phyloP scores from a whole-genome alignment of 805 yeast genomes.

The Hanseniaspora occidentalis region DNA sequence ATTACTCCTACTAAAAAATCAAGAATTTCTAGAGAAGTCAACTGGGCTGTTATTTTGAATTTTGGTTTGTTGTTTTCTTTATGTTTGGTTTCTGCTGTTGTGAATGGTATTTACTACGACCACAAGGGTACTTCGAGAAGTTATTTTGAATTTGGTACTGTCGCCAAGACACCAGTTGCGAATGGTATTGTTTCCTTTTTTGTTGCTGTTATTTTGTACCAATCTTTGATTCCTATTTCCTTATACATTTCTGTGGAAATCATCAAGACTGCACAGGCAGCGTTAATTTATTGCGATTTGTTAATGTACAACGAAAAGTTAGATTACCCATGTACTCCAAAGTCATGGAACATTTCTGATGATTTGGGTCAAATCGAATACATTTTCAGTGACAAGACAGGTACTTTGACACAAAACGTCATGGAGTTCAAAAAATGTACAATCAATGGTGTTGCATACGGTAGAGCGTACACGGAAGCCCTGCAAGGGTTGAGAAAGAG shows the following conservation, averaged over 20 bases:
- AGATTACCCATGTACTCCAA: constrained; percentile 76
- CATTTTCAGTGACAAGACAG: constrained; percentile 75
- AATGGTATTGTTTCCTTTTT: constrained; percentile 66
- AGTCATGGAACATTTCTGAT: constrained; percentile 77
- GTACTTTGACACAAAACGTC: constrained; percentile 71
- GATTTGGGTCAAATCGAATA: constrained; percentile 81
- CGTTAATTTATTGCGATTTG: constrained; percentile 65
- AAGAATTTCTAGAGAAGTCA: constrained; percentile 59
- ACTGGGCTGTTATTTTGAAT: constrained; percentile 55
- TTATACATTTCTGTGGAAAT: constrained; percentile 72
- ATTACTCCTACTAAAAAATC: constrained; percentile 68
- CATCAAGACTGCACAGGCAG: constrained; percentile 72
- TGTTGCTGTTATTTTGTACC: constrained; percentile 65
- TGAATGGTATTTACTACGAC: constrained; percentile 55
- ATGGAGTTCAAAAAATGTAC: constrained; percentile 82
- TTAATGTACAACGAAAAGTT: constrained; percentile 54
- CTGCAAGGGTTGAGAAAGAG: constrained; percentile 66
- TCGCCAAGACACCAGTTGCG: constrained; percentile 49
- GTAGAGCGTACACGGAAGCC: constrained; percentile 76
- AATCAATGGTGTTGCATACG: constrained; percentile 59
- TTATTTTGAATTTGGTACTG: constrained; percentile 58
- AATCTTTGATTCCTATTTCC: constrained; percentile 73
- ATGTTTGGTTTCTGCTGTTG: constrained; percentile 58
- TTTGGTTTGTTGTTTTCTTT: constrained; percentile 50
- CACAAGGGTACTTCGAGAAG: constrained; percentile 37